Conservation (phyloP, 306 rosid species). For the Citrullus mucosospermus region DNA sequence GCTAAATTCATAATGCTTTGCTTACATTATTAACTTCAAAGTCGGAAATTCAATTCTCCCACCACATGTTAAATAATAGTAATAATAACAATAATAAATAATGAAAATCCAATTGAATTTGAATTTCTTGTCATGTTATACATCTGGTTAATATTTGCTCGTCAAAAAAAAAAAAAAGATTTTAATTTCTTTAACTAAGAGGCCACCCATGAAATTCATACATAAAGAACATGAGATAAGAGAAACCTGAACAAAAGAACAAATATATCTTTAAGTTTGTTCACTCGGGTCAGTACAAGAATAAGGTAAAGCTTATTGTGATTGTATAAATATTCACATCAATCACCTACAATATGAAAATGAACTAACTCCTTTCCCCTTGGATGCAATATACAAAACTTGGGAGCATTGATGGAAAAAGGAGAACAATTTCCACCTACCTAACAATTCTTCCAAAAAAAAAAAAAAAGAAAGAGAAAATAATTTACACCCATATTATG, state of each 20-base stretch:
- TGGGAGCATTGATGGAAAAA: background rate
- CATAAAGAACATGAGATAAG: background rate
- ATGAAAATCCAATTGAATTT: too few species aligned
- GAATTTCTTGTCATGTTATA: too few species aligned
- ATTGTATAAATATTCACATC: conserved; percentile 2
- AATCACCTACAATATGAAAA: background rate
- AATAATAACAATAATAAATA: too few species aligned
- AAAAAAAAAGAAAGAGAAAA: background rate
- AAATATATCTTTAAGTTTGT: background rate
- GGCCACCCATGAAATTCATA: background rate
- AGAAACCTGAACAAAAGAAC: background rate
- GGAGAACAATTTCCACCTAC: background rate
- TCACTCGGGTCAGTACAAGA: background rate
- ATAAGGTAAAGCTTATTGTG: conserved; percentile 1
- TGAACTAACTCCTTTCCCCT: background rate
- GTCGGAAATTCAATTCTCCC: too few species aligned
- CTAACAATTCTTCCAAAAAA: background rate
- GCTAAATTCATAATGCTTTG: too few species aligned
- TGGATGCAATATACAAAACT: conserved; percentile 3
- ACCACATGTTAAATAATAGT: too few species aligned
- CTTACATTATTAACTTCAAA: too few species aligned
- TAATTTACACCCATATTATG: conserved; percentile 1
- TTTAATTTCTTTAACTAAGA: background rate
- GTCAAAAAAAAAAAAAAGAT: too few species aligned
- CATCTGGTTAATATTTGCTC: too few species aligned